Conservation (phyloP, 192 early-diverging fungal genomes). For the Oehlia diaphana region DNA sequence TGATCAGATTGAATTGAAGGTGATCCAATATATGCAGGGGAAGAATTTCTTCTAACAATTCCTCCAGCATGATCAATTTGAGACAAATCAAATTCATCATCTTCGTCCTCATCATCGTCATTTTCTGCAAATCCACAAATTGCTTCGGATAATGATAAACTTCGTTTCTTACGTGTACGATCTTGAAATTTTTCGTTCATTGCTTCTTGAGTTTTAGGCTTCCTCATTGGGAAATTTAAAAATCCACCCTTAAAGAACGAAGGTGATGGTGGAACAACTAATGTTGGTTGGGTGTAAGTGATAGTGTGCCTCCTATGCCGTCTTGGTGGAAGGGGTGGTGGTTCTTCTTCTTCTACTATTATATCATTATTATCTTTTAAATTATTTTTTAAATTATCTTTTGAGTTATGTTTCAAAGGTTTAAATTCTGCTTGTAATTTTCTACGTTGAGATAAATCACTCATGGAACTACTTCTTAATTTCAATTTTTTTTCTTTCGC, state of each 20-base stretch:
- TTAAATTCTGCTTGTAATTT: neutral
- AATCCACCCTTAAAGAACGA: constrained; percentile 4
- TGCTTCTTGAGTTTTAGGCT: neutral
- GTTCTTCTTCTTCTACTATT: neutral
- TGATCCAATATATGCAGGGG: constrained; percentile 1
- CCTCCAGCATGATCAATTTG: neutral
- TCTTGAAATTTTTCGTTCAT: neutral
- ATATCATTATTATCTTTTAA: neutral
- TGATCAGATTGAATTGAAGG: neutral
- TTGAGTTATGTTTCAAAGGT: neutral
- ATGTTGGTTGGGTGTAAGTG: neutral
- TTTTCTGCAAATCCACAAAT: constrained; percentile 6
- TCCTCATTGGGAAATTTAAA: neutral
- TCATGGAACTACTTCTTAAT: constrained; percentile 2
- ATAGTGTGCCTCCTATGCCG: neutral
- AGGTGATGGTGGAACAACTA: neutral
- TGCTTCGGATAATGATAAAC: constrained; percentile 4
- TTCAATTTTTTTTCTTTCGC: neutral
- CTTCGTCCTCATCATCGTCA: constrained; percentile 1
- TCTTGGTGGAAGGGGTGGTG: neutral
- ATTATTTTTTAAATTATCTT: neutral
- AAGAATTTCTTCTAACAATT: constrained; percentile 10
- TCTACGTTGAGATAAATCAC: neutral
- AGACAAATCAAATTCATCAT: constrained; percentile 13
- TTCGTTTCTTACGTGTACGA: constrained; percentile 5